Conservation (phyloP, 257 asterid genomes). For the Scutellaria galericulata region DNA sequence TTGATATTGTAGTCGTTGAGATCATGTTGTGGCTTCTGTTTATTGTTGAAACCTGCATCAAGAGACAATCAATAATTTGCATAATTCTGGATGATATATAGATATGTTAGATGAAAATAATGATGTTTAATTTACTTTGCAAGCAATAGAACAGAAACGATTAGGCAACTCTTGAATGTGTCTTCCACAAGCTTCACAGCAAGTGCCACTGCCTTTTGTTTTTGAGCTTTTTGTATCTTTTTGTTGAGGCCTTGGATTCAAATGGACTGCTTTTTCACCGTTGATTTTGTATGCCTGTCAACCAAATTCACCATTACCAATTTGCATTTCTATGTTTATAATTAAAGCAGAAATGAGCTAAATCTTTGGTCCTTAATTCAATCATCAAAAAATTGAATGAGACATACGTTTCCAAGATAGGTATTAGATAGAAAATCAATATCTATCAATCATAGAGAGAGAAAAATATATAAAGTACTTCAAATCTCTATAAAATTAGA, state of each 20-base stretch:
- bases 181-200: constrained; percentile 72
- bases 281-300: constrained; percentile 74
- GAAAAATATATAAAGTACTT: too few relatives aligned
- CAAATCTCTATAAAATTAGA: too few relatives aligned
- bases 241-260: constrained; percentile 71
- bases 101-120: neutral
- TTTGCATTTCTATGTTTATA: too few relatives aligned
- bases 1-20: constrained; percentile 20
- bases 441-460: too few relatives aligned
- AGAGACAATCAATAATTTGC: too few relatives aligned
- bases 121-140: constrained; percentile 53
- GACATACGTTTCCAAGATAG: too few relatives aligned
- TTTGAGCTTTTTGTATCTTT: constrained; percentile 57
- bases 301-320: too few relatives aligned
- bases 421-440: too few relatives aligned
- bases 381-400: neutral
- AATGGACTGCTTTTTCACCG: constrained; percentile 79
- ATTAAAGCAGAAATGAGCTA: too few relatives aligned
- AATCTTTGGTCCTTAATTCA: neutral
- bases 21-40: constrained; percentile 28
- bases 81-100: too few relatives aligned
- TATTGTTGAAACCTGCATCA: constrained; percentile 49
- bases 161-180: constrained; percentile 73
- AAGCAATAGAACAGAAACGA: constrained; percentile 76
- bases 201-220: constrained; percentile 51